Percentiles rank a stretch among this genome's conserved stretches.
Evolutionary conservation across 2,329 filamentous ascomycete species (phyloP).

Genomic region (Aspergillus hiratsukae): DNA sequence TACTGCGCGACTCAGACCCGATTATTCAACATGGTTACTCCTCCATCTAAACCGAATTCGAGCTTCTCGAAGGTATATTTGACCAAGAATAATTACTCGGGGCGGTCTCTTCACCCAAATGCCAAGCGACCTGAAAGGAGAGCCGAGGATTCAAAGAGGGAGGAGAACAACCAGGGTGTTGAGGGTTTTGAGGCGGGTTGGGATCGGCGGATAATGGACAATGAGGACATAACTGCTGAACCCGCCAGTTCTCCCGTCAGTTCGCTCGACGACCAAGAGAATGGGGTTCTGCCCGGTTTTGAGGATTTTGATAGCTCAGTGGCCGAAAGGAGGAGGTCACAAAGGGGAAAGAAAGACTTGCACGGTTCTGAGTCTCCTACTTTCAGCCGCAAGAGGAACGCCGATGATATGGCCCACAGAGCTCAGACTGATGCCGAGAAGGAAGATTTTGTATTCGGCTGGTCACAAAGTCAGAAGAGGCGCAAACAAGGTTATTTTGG

Average conservation of each 20-base stretch:
- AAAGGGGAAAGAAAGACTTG: slow-evolving; percentile 1
- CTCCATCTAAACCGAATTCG: neutral
- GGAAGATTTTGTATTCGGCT: slow-evolving; percentile 3
- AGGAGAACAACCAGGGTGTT: neutral
- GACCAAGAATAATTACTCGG: neutral
- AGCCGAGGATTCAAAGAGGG: neutral
- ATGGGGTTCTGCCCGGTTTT: neutral
- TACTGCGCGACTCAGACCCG: neutral
- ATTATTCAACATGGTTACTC: neutral
- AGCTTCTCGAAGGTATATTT: neutral
- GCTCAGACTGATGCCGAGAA: slow-evolving; percentile 5
- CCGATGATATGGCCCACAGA: slow-evolving; percentile 4
- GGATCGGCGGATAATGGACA: neutral
- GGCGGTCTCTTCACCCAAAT: neutral
- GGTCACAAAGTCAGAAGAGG: slow-evolving; percentile 12
- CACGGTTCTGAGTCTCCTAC: slow-evolving; percentile 5
- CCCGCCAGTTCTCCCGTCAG: neutral
- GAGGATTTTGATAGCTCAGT: neutral
- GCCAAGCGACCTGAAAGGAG: neutral
- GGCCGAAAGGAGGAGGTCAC: slow-evolving; percentile 1
- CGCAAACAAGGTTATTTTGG: slow-evolving; percentile 16
- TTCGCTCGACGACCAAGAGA: neutral
- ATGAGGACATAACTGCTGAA: neutral
- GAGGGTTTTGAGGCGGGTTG: neutral
- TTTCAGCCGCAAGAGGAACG: slow-evolving; percentile 11